Evolutionary conservation across 2,329 filamentous ascomycete genomes (phyloP), one percentile per base, ranked within the genome.

Genomic region (Boeremia exigua): DNA sequence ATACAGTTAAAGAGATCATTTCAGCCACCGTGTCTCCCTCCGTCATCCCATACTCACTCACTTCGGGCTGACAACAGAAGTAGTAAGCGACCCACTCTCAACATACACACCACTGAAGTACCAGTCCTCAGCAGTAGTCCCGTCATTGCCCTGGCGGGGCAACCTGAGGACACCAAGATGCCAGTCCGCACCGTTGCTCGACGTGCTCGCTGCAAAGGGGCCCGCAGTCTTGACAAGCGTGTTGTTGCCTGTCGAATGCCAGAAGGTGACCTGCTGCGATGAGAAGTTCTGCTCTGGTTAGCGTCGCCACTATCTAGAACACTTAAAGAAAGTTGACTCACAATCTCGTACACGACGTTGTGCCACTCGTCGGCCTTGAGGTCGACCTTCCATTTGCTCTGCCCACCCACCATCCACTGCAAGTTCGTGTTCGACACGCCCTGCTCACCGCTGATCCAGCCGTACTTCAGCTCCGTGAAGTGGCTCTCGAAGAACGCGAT

Each of bases 381-480:
- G 58, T 83, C 79, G 1, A 81, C 80, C 65, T 82, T 84, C 87
- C 88, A 91, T 64, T 89, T 78, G 45, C 81, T 82, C 63, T 81
- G 76, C 14, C 86, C 82, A 56, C 80, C 80, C 9, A 86, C 84
- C 73, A 85, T 83, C 86, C 88, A 91, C 63, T 85, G 83, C 60
- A 91, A 79, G 61, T 82, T 81, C 28, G 79, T 78, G 56, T 82
- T 79, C 33, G 80, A 76, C 56, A 83, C 78, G 49, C 80, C 82
- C 4, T 73, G 68, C 51, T 79, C 77, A 33, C 80, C 80, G 58
- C 69, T 76, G 30, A 87, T 77, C 82, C 82, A 86, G 39, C 88
- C 88, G 54, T 84, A 85, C 79, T 91, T 90, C 72, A 91, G 76
- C 78, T 91, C 88, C 11, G 88, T 90, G 75, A 91, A 91, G 76